A percentile compares a stretch with the other conserved stretches of the same genome.
Conservation (phyloP, 495 filamentous ascomycete species). For the Tetracladium setigerum region DNA sequence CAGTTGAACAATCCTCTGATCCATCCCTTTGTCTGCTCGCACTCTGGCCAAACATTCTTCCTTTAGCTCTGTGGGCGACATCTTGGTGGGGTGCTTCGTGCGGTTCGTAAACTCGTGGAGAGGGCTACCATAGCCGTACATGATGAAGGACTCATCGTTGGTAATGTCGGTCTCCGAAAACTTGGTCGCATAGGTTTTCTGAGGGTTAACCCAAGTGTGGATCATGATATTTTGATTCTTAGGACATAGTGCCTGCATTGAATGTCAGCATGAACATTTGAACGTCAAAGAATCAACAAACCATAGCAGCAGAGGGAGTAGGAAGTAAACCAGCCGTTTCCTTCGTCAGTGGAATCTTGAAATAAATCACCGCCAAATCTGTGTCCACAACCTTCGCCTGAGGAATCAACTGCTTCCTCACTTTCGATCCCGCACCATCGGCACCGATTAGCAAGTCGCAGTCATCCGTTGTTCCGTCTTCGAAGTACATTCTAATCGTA, state of each 20-base stretch:
- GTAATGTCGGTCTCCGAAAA: conserved; percentile 10
- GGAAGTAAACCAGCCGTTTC: conserved; percentile 11
- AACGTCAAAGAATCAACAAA: not conserved
- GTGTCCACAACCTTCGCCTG: conserved; percentile 11
- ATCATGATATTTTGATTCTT: conserved; percentile 17
- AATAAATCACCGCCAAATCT: conserved; percentile 17
- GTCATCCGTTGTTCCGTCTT: conserved; percentile 4
- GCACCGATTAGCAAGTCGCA: conserved; percentile 38
- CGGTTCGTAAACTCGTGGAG: conserved; percentile 11
- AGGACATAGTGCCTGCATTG: conserved; percentile 7
- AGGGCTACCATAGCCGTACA: conserved; percentile 15
- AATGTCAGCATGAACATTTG: not conserved
- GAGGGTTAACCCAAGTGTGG: conserved; percentile 12
- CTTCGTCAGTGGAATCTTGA: conserved; percentile 19
- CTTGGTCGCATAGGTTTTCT: conserved; percentile 5
- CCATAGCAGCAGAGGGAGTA: conserved; percentile 9
- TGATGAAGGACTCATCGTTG: conserved; percentile 18
- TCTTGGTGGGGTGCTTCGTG: conserved; percentile 7
- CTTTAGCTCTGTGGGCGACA: conserved; percentile 17
- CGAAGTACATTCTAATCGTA: not conserved
- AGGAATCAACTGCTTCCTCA: conserved; percentile 35
- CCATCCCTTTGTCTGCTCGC: not conserved
- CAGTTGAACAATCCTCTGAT: conserved; percentile 7
- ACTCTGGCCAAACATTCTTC: conserved; percentile 9
- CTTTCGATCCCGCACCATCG: conserved; percentile 30